Evolutionary conservation across 495 filamentous ascomycete species (phyloP).

Genomic region (Penicillium manginii): DNA sequence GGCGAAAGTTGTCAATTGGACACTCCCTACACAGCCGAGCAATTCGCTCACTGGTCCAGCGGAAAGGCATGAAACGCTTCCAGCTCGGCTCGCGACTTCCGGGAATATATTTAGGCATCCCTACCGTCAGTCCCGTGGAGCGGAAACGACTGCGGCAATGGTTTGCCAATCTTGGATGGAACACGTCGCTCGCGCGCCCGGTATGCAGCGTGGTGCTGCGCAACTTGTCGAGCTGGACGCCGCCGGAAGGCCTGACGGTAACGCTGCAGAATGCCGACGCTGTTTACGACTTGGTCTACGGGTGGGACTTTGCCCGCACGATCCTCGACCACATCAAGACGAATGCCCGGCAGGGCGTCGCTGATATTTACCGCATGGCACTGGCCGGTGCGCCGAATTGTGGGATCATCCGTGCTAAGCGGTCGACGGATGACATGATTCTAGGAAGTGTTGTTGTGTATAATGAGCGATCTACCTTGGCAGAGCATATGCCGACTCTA

Average conservation of each 20-base stretch:
- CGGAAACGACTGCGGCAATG: constrained; percentile 63
- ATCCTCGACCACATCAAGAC: constrained; percentile 77
- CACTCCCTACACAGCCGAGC: constrained; percentile 82
- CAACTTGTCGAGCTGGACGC: constrained; percentile 70
- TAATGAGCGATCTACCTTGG: constrained; percentile 65
- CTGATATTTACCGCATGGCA: constrained; percentile 80
- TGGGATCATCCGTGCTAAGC: constrained; percentile 81
- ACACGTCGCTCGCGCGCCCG: constrained; percentile 61
- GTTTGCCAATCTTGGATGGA: constrained; percentile 75
- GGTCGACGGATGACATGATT: constrained; percentile 65
- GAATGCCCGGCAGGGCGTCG: constrained; percentile 77
- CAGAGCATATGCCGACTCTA: constrained; percentile 71
- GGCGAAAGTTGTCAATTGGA: constrained; percentile 84
- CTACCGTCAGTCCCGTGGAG: constrained; percentile 60
- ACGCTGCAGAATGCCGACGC: constrained; percentile 68
- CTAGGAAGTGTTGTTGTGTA: constrained; percentile 86
- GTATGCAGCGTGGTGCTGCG: constrained; percentile 68
- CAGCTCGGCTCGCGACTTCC: constrained; percentile 81
- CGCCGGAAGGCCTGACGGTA: constrained; percentile 73
- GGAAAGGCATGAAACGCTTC: constrained; percentile 70
- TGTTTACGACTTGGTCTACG: constrained; percentile 73
- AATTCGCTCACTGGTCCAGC: constrained; percentile 69
- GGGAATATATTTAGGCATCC: constrained; percentile 79
- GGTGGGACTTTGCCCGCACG: constrained; percentile 72
- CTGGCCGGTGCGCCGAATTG: constrained; percentile 72